Base-by-base conservation (phyloP, 805 yeast genomes). In the Lipomyces kockii region DNA sequence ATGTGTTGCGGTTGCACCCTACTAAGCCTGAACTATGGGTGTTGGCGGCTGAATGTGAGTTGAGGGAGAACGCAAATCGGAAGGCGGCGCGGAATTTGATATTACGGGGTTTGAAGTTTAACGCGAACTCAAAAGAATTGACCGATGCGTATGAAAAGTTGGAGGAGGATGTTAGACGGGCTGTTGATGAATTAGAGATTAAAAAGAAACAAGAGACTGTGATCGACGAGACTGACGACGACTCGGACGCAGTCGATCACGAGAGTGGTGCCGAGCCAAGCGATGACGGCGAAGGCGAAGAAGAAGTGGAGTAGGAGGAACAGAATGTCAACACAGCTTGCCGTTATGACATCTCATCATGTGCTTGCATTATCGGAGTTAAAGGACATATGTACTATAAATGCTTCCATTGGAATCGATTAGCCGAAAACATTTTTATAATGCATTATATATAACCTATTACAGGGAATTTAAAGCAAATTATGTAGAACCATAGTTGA, bases 41-140 rank as follows among this genome's bases (percentile, higher is more conserved):
- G 55, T 86, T 91, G 74, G 98, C 97, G 29, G 97, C 98, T 37
- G 91, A 91, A 76, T 92, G 91, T 79, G 98, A 95, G 79, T 89
- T 91, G 74, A 97, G 94, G 73, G 85, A 85, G 35, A 92, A 95
- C 78, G 90, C 94, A 53, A 90, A 92, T 73, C 91, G 97, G 57
- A 87, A 89, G 75, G 93, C 97, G 58, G 93, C 98, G 27, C 85
- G 99, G 78, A 86, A 87, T 9, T 83, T 95, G 32, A 87, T 92
- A 78, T 97, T 93, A 78, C 86, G 90, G 72, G 97, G 89, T 39
- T 82, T 95, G 53, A 84, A 97, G 77, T 90, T 95, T 78, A 94
- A 94, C 76, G 84, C 89, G 1, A 93, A 90, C 61, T 85, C 88
- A 8, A 77, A 82, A 20, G 85, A 83, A 65, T 82, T 95, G 67